phyloP scores from a whole-genome alignment of 495 filamentous ascomycete species.

The Annulohypoxylon bovei region DNA sequence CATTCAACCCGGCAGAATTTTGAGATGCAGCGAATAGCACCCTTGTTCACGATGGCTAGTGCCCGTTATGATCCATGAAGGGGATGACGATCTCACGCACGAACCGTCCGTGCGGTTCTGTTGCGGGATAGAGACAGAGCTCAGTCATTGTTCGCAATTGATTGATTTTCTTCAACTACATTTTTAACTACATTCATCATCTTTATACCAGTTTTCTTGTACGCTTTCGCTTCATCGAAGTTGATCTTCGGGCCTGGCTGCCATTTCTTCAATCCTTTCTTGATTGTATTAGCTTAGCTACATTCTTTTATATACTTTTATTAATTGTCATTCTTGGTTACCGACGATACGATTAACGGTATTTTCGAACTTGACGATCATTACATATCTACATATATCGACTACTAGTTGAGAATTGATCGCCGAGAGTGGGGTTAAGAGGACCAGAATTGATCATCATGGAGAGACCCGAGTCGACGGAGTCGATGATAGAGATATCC shows the following conservation, averaged over 20 bases:
- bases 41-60: slow-evolving; percentile 28
- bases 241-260: slow-evolving; percentile 49
- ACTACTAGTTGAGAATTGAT: neutral
- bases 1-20: slow-evolving; percentile 1
- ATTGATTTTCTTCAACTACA: slow-evolving; percentile 17
- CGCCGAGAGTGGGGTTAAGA: neutral
- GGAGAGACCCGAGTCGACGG: slow-evolving; percentile 29
- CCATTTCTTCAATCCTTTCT: slow-evolving; percentile 25
- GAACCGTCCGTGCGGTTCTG: slow-evolving; percentile 31
- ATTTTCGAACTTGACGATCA: neutral
- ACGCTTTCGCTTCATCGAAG: slow-evolving; percentile 44
- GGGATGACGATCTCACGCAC: slow-evolving; percentile 34
- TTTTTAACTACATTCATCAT: slow-evolving; percentile 3
- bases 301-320: slow-evolving; percentile 15
- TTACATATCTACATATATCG: neutral
- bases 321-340: slow-evolving; percentile 15
- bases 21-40: slow-evolving; percentile 14
- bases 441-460: slow-evolving; percentile 2
- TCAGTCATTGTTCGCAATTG: neutral
- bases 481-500: slow-evolving; percentile 34
- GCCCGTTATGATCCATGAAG: slow-evolving; percentile 30
- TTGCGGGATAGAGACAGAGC: neutral
- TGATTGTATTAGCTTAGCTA: neutral
- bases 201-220: slow-evolving; percentile 12
- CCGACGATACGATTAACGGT: neutral